phyloP scores from a whole-genome alignment of 176 grass and related monocot genomes.

The Oryza meyeriana region DNA sequence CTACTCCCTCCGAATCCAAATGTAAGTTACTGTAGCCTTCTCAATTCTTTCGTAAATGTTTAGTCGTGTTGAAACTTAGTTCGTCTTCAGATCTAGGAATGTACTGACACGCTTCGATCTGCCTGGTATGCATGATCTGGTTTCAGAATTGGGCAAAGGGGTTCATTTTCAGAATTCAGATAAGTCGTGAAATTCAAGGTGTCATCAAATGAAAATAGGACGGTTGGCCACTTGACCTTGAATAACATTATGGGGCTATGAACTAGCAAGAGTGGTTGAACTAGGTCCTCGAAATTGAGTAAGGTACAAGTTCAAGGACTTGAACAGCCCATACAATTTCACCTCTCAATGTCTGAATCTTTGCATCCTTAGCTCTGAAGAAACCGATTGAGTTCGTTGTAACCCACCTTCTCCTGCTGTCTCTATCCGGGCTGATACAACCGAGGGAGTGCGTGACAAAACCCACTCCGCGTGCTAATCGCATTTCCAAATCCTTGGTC shows the following conservation, averaged over 20 bases:
- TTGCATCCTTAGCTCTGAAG: constrained; percentile 34
- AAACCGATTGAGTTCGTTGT: neutral
- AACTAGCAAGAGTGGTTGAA: neutral
- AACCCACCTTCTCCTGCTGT: neutral
- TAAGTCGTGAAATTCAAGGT: neutral
- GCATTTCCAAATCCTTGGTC: neutral
- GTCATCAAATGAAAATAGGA: neutral
- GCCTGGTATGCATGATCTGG: neutral
- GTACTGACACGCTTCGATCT: neutral
- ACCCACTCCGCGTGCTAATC: constrained; percentile 3
- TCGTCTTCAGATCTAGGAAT: neutral
- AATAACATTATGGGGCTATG: neutral
- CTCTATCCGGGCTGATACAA: neutral
- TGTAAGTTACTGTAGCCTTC: too few relatives aligned
- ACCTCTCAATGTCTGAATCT: neutral
- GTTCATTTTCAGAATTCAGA: neutral
- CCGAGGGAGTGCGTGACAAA: neutral
- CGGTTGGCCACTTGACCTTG: neutral
- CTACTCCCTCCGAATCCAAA: too few relatives aligned
- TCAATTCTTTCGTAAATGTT: too few relatives aligned
- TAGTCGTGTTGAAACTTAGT: neutral
- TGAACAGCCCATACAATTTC: neutral
- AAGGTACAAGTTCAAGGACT: too few relatives aligned
- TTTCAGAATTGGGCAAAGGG: neutral
- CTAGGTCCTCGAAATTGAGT: neutral